Conservation (phyloP, 768 basidiomycete species). For the Pluteus cervinus region DNA sequence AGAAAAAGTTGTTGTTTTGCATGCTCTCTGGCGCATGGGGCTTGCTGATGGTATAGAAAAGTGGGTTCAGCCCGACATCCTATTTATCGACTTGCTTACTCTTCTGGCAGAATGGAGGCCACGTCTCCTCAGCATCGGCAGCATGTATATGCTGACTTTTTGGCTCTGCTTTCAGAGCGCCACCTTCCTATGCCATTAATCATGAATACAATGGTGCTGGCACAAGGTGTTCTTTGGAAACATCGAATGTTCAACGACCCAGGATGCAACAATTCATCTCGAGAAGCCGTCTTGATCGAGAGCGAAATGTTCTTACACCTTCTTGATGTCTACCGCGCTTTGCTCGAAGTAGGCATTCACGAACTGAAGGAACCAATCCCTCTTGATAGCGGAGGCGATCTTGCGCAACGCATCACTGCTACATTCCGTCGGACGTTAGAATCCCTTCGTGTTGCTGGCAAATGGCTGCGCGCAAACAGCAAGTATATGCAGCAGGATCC, state of each 20-base stretch:
- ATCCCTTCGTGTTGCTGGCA: conserved; percentile 78
- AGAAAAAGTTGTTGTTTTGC: conserved; percentile 67
- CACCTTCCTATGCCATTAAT: conserved; percentile 73
- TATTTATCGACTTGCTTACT: conserved; percentile 7
- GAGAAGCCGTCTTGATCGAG: conserved; percentile 43
- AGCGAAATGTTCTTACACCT: conserved; percentile 63
- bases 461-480: conserved; percentile 81
- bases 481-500: conserved; percentile 53
- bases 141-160: conserved; percentile 51
- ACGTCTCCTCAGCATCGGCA: conserved; percentile 40
- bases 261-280: conserved; percentile 20
- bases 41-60: conserved; percentile 49
- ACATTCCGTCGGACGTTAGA: conserved; percentile 82
- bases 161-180: conserved; percentile 56
- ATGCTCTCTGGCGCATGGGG: conserved; percentile 65
- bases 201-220: conserved; percentile 63
- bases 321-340: conserved; percentile 52
- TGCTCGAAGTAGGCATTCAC: conserved; percentile 60
- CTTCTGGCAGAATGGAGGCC: conserved; percentile 38
- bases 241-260: conserved; percentile 65
- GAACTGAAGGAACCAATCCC: conserved; percentile 56
- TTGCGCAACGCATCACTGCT: conserved; percentile 82
- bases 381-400: conserved; percentile 48
- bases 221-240: conserved; percentile 82
- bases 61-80: conserved; percentile 32